phyloP scores from a whole-genome alignment of 768 basidiomycete species.

The Naganishia vaughanmartiniae region DNA sequence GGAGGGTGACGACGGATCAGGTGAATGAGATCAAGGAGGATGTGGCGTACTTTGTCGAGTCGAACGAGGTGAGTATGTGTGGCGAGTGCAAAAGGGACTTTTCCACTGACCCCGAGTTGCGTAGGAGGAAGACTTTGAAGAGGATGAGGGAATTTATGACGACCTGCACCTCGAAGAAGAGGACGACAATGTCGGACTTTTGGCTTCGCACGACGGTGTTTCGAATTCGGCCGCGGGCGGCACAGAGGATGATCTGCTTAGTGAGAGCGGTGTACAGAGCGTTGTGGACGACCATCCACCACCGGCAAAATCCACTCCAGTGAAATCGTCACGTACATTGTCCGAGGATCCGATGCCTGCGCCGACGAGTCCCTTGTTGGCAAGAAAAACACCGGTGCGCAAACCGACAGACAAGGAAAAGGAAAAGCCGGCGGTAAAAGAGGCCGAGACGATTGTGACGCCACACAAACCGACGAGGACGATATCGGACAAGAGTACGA shows the following conservation, averaged over 20 bases:
- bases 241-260: constrained; percentile 12
- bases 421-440: background rate
- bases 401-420: constrained; percentile 42
- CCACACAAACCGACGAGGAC: constrained; percentile 28
- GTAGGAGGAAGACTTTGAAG: constrained; percentile 95
- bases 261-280: constrained; percentile 24
- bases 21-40: constrained; percentile 84
- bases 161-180: constrained; percentile 96
- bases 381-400: constrained; percentile 45
- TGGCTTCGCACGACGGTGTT: constrained; percentile 9
- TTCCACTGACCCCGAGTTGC: constrained; percentile 29
- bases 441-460: background rate
- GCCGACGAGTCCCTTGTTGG: constrained; percentile 47
- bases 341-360: constrained; percentile 23
- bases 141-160: constrained; percentile 95
- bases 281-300: constrained; percentile 17
- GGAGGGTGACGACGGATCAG: constrained; percentile 75
- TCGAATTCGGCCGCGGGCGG: constrained; percentile 14
- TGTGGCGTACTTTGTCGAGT: constrained; percentile 92
- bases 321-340: constrained; percentile 8
- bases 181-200: constrained; percentile 66
- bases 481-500: constrained; percentile 24
- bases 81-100: background rate
- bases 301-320: constrained; percentile 5
- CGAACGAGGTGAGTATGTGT: constrained; percentile 72